phyloP scores from a whole-genome alignment of 1,284 basidiomycete species.

The Puccinia polysora region DNA sequence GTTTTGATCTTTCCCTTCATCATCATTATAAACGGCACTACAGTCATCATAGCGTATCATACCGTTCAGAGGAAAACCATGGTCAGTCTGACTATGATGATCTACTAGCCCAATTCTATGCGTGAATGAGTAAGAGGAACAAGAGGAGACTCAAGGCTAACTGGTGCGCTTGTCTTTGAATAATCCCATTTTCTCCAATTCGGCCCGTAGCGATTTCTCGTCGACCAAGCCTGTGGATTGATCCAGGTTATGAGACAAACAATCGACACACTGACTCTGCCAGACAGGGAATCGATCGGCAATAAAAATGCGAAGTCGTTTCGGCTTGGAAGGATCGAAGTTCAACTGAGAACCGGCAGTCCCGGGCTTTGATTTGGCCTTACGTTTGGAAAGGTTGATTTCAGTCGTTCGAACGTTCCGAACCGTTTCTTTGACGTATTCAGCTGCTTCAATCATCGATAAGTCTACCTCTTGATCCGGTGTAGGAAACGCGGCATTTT shows the following conservation, averaged over 20 bases:
- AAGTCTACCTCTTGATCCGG: constrained; percentile 16
- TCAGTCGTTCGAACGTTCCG: constrained; percentile 90
- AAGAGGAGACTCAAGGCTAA: background rate
- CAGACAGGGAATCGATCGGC: constrained; percentile 87
- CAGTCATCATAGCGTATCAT: background rate
- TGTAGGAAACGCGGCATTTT: constrained; percentile 72
- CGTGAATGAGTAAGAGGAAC: background rate
- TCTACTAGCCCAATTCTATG: background rate
- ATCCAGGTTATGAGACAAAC: constrained; percentile 68
- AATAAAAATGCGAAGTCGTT: constrained; percentile 80
- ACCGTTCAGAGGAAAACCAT: background rate
- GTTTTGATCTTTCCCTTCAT: constrained; percentile 56
- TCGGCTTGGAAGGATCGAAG: constrained; percentile 77
- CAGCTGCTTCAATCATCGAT: constrained; percentile 60
- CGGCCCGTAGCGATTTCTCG: constrained; percentile 71
- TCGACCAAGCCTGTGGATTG: constrained; percentile 66
- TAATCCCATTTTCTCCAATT: constrained; percentile 69
- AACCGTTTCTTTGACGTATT: constrained; percentile 63
- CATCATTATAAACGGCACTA: constrained; percentile 42
- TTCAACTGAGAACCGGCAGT: constrained; percentile 47
- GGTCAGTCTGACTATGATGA: no score
- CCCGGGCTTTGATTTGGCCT: constrained; percentile 45
- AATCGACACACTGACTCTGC: constrained; percentile 78
- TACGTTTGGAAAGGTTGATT: constrained; percentile 59
- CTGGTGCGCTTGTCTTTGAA: constrained; percentile 89